Evolutionary conservation across 441 rosid genomes (phyloP), one percentile per base, ranked within the genome.

Genomic region (Pelargonium cotyledonis): DNA sequence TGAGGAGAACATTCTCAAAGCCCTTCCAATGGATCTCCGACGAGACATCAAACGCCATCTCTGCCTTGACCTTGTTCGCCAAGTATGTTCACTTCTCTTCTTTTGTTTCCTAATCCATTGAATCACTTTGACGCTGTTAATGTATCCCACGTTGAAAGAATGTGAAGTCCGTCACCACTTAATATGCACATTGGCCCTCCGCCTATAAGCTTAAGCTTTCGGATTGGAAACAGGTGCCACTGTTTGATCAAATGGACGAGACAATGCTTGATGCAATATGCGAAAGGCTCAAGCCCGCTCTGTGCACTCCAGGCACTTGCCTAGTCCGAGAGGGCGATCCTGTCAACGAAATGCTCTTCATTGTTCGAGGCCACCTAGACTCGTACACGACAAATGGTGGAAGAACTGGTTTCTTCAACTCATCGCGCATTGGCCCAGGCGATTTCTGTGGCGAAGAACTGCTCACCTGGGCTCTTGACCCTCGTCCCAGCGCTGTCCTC

Each of bases 401-500:
- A 10, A 79, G 85, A 1, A 73, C 81, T 0, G 85, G 83, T 2
- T 88, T 88, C 76, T 84, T 84, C 81, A 84, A 84, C 49, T 79
- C 87, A 2, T 84, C 80, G 81, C 63, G 55, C 6, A 79, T 88
- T 8, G 85, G 87, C 8, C 80, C 86, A 0, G 84, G 88, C 14
- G 92, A 88, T 68, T 88, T 85, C 76, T 80, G 88, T 2, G 86
- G 92, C 0, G 92, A 88, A 73, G 90, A 88, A 66, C 60, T 84
- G 51, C 79, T 83, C 53, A 80, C 86, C 0, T 88, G 88, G 89
- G 87, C 88, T 0, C 79, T 84, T 6, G 87, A 85, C 60, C 90
- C 88, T 40, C 84, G 84, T 46, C 76, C 81, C 12, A 74, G 70
- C n/a, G 77, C 73, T 3, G 63, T 75, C 43, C 87, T 81, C 14